These are phyloP conservation scores for Tylopilus rubrobrunneus DNA, from an alignment of 768 basidiomycete species.

Conservation along the genomic window DNA sequence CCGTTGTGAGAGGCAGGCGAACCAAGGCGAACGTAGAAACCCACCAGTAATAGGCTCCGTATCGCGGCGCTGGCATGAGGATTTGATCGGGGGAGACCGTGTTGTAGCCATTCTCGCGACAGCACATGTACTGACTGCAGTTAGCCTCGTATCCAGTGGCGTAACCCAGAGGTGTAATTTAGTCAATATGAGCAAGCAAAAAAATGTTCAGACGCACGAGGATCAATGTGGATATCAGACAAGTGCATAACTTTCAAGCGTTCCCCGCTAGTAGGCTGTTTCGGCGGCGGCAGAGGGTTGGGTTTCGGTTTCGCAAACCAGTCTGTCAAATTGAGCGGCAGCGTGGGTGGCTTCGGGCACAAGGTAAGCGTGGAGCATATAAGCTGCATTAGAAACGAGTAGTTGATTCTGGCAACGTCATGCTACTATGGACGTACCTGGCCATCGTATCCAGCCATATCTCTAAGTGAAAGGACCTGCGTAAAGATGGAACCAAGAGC, in stretches of 20 bases:
- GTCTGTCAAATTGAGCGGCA: constrained; percentile 38
- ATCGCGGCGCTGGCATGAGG: constrained; percentile 58
- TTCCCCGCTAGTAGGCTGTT: constrained; percentile 41
- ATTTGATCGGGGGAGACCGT: constrained; percentile 42
- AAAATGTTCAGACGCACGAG: constrained; percentile 32
- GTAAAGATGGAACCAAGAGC: too few species aligned
- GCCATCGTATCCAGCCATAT: constrained; percentile 40
- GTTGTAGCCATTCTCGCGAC: constrained; percentile 51
- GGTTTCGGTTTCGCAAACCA: constrained; percentile 55
- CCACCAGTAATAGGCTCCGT: constrained; percentile 39
- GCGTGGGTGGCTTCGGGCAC: constrained; percentile 25
- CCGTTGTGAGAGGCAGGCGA: background rate
- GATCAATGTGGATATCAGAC: constrained; percentile 44
- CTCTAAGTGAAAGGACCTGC: too few species aligned
- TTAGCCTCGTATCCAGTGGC: constrained; percentile 66
- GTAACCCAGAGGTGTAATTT: constrained; percentile 41
- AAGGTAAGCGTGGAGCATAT: constrained; percentile 32
- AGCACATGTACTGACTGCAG: constrained; percentile 62
- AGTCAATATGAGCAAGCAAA: background rate
- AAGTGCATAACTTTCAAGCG: constrained; percentile 48
- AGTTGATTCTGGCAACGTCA: background rate
- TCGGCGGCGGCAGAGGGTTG: constrained; percentile 38
- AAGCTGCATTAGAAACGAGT: background rate
- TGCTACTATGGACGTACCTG: constrained; percentile 30
- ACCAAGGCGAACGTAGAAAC: background rate